Base-by-base conservation (phyloP, 257 asterid genomes). In the Phtheirospermum japonicum region DNA sequence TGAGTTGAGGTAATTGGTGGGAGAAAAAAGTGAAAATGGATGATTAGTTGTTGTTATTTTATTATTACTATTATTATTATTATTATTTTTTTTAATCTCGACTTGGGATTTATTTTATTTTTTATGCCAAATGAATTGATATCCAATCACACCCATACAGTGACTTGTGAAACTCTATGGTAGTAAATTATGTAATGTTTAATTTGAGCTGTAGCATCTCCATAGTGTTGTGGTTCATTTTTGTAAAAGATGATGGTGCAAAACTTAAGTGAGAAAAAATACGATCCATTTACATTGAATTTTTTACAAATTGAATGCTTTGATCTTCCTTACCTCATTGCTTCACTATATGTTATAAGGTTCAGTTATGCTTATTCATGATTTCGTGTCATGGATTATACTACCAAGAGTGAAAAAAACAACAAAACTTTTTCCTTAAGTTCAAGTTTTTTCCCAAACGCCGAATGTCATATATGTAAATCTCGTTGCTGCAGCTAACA, bases 401-500 rank as follows among this genome's bases (percentile, higher is more conserved):
- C 64, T 40, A 30, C 61, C 30, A 39, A n/a, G 49, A 52, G 34
- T 37, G 51, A 50, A 63, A 49, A 49, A 42, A 49, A 53, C 30
- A 16, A 51, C 40, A 9, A 14, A 14, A 55, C 61, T 11, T 30
- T 51, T 50, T 34, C 10, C 30, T 43, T 48, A 23, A n/a, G 30
- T 10, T 63, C 30, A 36, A 46, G 26, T 42, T 43, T 54, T 48
- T 54, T 48, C 40, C 53, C 52, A 37, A 60, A 39, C 20, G 28
- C 36, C 33, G 0, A 50, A 20, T 50, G 28, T 42, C 48, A 7
- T 0, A 39, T 53, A 70, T 57, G 65, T 49, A 57, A 48, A 37
- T 67, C 52, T 57, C 59, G 57, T 30, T 74, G 65, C 74, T 79
- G 85, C 83, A 89, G 97, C 72, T 89, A 70, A 87, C 92, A 19